Percentiles rank a stretch among this genome's conserved stretches.
Conservation (phyloP, 176 grass and related monocot species). For the Zizania latifolia region DNA sequence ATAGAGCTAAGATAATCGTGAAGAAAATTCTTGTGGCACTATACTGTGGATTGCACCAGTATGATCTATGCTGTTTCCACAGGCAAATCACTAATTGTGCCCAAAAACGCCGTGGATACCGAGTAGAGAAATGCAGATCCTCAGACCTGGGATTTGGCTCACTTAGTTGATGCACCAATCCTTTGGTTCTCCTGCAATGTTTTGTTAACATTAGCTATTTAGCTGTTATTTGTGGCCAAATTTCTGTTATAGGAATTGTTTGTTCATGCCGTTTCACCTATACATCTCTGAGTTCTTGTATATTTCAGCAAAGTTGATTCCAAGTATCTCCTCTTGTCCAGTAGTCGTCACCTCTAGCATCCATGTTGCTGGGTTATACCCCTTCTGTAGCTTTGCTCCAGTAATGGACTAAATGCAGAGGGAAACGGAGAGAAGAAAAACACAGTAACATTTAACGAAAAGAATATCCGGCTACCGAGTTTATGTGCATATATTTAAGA, state of each 20-base stretch:
- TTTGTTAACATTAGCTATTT: not conserved
- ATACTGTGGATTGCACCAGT: slow-evolving; percentile 58
- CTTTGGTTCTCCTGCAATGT: slow-evolving; percentile 43
- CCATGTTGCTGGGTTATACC: slow-evolving; percentile 70
- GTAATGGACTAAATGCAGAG: not conserved
- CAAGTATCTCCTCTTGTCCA: slow-evolving; percentile 46
- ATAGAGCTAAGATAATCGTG: slow-evolving; percentile 31
- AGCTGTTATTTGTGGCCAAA: not conserved
- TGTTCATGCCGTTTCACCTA: slow-evolving; percentile 11
- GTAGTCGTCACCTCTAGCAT: slow-evolving; percentile 52
- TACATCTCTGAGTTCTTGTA: slow-evolving; percentile 58
- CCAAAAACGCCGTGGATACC: slow-evolving; percentile 34
- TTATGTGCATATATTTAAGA: too few species aligned
- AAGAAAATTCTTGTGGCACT: slow-evolving; percentile 41
- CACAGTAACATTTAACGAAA: too few species aligned
- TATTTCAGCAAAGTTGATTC: slow-evolving; percentile 39
- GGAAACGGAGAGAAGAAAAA: too few species aligned
- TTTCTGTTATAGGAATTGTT: not conserved
- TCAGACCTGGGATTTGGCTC: slow-evolving; percentile 34
- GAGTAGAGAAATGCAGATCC: slow-evolving; percentile 42
- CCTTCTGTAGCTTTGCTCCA: slow-evolving; percentile 43
- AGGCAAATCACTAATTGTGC: slow-evolving; percentile 43
- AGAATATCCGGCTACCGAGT: too few species aligned
- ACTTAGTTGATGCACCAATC: slow-evolving; percentile 42
- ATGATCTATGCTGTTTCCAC: slow-evolving; percentile 55